A percentile compares a stretch with the other conserved stretches of the same genome.
phyloP scores from a whole-genome alignment of 2,329 filamentous ascomycete genomes.

The Domatiomyces globalis region DNA sequence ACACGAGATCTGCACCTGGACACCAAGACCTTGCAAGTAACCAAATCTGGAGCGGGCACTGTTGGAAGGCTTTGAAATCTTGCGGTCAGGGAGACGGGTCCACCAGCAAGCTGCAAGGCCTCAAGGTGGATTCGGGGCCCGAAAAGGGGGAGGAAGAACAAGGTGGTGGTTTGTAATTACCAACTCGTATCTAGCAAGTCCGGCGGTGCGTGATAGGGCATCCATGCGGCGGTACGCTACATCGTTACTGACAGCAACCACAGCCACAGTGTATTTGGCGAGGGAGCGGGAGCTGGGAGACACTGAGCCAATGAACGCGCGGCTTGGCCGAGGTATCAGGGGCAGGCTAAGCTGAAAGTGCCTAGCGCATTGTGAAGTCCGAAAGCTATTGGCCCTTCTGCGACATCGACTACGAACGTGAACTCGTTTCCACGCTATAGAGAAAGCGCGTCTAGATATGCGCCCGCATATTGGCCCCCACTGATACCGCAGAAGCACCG shows the following conservation, averaged over 20 bases:
- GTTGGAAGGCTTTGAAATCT: constrained; percentile 8
- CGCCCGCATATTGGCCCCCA: no score
- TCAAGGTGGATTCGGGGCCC: background rate
- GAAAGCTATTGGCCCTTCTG: background rate
- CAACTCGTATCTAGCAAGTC: background rate
- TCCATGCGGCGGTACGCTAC: background rate
- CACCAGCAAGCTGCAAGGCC: background rate
- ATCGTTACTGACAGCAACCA: background rate
- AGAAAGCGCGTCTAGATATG: background rate
- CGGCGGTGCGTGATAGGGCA: background rate
- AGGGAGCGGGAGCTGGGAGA: background rate
- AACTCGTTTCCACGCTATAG: background rate
- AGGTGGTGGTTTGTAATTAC: background rate
- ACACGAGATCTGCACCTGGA: constrained; percentile 18
- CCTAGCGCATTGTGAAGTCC: background rate
- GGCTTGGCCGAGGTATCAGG: background rate
- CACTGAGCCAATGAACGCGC: background rate
- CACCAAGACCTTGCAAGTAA: constrained; percentile 15
- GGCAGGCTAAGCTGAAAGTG: background rate
- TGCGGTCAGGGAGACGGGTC: constrained; percentile 10
- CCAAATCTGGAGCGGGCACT: constrained; percentile 17
- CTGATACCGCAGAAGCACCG: no score
- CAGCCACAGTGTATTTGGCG: background rate
- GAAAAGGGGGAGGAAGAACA: background rate
- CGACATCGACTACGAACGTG: background rate